phyloP scores from a whole-genome alignment of 2,329 filamentous ascomycete species.

The Knufia fluminis region DNA sequence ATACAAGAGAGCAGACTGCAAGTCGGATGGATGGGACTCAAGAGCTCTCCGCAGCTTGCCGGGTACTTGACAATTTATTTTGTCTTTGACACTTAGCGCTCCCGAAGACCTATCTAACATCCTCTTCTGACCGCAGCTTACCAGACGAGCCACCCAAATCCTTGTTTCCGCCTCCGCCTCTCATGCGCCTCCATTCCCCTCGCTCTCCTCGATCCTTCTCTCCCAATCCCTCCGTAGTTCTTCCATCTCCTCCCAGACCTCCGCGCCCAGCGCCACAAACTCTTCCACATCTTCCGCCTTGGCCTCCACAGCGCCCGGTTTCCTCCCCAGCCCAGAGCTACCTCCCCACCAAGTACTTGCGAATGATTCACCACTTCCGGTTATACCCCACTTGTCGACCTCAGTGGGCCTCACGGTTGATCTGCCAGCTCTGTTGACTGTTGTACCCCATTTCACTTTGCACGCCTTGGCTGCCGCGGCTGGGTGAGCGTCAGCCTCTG shows the following conservation, averaged over 20 bases:
- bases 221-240: conserved; percentile 59
- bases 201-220: conserved; percentile 34
- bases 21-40: too few relatives aligned
- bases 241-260: conserved; percentile 65
- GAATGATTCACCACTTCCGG: conserved; percentile 38
- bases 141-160: too few relatives aligned
- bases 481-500: conserved; percentile 22
- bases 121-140: too few relatives aligned
- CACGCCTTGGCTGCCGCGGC: conserved; percentile 47
- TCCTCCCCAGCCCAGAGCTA: conserved; percentile 47
- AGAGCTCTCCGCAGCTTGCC: too few relatives aligned
- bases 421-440: conserved; percentile 48
- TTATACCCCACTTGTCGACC: conserved; percentile 73
- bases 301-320: conserved; percentile 47
- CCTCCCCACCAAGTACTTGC: conserved; percentile 35
- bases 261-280: conserved; percentile 54
- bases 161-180: too few relatives aligned
- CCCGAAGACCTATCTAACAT: too few relatives aligned
- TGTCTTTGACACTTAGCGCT: too few relatives aligned
- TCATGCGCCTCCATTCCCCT: conserved; percentile 20
- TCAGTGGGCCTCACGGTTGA: conserved; percentile 63
- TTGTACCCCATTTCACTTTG: conserved; percentile 75
- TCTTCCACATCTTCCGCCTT: conserved; percentile 51
- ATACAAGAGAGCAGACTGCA: too few relatives aligned
- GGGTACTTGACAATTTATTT: too few relatives aligned